These are phyloP conservation scores for Sporothrix euskadiensis DNA, from an alignment of 2,329 filamentous ascomycete species.

Conservation along the genomic window DNA sequence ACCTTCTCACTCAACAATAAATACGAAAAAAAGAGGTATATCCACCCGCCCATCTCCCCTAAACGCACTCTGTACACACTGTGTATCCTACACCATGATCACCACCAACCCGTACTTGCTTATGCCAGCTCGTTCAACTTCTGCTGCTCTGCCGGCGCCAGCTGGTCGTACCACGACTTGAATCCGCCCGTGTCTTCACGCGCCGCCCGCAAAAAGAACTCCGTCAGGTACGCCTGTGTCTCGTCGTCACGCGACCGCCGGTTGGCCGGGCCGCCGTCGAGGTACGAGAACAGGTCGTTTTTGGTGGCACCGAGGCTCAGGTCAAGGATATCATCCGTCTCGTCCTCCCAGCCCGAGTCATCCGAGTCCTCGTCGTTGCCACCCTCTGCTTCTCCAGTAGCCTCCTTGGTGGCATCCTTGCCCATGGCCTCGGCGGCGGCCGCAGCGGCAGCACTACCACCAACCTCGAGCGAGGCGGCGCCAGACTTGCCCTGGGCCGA, in stretches of 20 bases:
- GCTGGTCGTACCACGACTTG: conserved; percentile 57
- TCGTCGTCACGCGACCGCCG: conserved; percentile 78
- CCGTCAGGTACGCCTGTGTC: conserved; percentile 78
- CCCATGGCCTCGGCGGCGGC: conserved; percentile 57
- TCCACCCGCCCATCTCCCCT: not conserved
- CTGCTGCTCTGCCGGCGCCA: conserved; percentile 57
- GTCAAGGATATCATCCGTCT: conserved; percentile 74
- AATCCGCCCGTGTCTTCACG: conserved; percentile 59
- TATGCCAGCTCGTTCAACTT: conserved; percentile 56
- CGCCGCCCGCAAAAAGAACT: conserved; percentile 71
- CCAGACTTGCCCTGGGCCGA: conserved; percentile 68
- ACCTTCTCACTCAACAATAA: not conserved
- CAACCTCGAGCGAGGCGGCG: conserved; percentile 36
- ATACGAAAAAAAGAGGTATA: conserved; percentile 5
- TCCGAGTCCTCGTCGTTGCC: conserved; percentile 60
- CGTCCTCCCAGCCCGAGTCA: conserved; percentile 86
- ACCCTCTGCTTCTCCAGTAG: not conserved
- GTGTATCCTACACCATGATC: not conserved
- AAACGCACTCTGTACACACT: not conserved
- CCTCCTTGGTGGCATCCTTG: not conserved
- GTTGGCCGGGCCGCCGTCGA: conserved; percentile 57
- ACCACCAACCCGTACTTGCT: not conserved
- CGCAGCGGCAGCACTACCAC: conserved; percentile 53
- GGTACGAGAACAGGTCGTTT: conserved; percentile 77
- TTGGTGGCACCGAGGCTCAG: conserved; percentile 69